Evolutionary conservation across 2,329 filamentous ascomycete species (phyloP).

Genomic region (Sporothrix variecibatus): DNA sequence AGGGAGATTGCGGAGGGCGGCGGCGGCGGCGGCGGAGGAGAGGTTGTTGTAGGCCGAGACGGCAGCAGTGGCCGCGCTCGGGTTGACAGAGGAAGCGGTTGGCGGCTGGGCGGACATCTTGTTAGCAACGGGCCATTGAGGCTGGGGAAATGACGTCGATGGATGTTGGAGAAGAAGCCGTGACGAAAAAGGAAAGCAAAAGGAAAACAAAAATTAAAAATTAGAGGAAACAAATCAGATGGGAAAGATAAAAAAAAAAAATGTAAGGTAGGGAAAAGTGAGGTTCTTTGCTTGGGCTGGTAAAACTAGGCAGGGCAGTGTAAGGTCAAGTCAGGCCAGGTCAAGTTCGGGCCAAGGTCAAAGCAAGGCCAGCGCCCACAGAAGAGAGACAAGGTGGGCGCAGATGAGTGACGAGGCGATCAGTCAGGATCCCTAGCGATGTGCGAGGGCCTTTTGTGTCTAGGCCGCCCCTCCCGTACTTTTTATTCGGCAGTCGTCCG

Average conservation of each 20-base stretch:
- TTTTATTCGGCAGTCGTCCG: background rate
- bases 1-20: constrained; percentile 77
- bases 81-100: constrained; percentile 64
- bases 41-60: constrained; percentile 81
- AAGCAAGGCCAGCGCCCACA: background rate
- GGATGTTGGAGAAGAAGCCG: constrained; percentile 10
- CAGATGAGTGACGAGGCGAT: constrained; percentile 18
- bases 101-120: constrained; percentile 53
- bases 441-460: constrained; percentile 15
- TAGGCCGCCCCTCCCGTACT: constrained; percentile 1
- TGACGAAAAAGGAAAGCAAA: background rate
- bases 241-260: background rate
- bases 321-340: background rate
- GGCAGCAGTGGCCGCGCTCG: constrained; percentile 77
- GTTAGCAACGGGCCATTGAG: constrained; percentile 26
- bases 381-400: background rate
- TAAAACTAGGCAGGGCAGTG: background rate
- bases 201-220: background rate
- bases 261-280: background rate
- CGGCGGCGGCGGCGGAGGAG: constrained; percentile 82
- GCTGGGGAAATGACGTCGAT: constrained; percentile 13
- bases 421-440: constrained; percentile 16
- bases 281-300: background rate
- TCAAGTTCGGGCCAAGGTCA: background rate
- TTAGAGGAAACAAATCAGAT: background rate